Evolutionary conservation across 345 rosid species (phyloP), one percentile per base, ranked within the genome.

Genomic region (Populus deltoides): DNA sequence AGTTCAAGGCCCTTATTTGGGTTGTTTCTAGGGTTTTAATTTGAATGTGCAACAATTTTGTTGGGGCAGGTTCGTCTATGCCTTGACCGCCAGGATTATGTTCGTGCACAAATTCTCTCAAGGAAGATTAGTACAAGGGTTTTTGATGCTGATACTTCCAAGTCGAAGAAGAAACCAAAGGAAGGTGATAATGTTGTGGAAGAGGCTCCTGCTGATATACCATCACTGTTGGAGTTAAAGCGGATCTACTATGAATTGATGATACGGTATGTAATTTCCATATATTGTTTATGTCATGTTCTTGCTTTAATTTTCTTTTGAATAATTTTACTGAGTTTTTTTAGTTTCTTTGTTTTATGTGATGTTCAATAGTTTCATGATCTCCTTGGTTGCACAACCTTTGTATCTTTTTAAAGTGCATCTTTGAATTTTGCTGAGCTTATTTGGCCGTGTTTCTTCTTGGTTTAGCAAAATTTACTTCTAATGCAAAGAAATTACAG

Each of bases 121-220:
- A 97, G 95, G 91, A 97, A 90, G 92, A 90, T 97, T 78, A 97
- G 91, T 75, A 88, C 96, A 8, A 88, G 96, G 83, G 99, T 91
- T 25, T 97, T 97, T 86, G 92, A 90, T 62, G 89, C 77, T 47
- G 97, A 92, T 77, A 73, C 90, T 72, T 85, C 94, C 8, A 92
- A 97, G 75, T 97, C 90, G 79, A 94, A 94, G 87, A 97, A 94
- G 84, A 94, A 91, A 83, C 94, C 97, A 49, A 97, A 97, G 80
- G 98, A 93, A 87, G 96, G 96, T 76, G 98, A 92, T 36, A 84
- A 84, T 81, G 74, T 93, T 57, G 88, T 97, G 69, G 98, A 92
- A 82, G 98, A 91, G 86, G 97, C 99, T 77, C 94, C 99, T 62
- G 95, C 94, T 76, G 98, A 94, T 85, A 92, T 94, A 79, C 99